These are phyloP conservation scores for Penicillium occitanis DNA, from an alignment of 2,329 filamentous ascomycete genomes.

Conservation along the genomic window DNA sequence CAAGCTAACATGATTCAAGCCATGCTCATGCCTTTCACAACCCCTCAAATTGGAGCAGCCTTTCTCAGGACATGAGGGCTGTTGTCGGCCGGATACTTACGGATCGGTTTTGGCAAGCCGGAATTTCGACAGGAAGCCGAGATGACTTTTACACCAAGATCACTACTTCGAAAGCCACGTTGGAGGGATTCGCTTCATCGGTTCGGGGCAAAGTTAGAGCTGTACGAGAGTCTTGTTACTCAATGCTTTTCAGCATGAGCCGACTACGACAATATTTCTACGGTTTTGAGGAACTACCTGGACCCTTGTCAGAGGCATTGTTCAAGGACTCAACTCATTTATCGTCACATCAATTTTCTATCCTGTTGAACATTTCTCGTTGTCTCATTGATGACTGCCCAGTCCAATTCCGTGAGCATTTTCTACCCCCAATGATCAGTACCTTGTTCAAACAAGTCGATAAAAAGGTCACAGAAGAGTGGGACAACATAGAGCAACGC, in stretches of 20 bases:
- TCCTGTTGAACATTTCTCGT: constrained; percentile 83
- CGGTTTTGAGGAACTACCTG: constrained; percentile 79
- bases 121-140: constrained; percentile 91
- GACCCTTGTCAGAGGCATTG: constrained; percentile 77
- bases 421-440: constrained; percentile 79
- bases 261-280: constrained; percentile 86
- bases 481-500: constrained; percentile 68
- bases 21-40: constrained; percentile 92
- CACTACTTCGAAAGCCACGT: constrained; percentile 79
- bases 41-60: constrained; percentile 73
- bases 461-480: constrained; percentile 80
- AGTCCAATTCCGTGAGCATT: constrained; percentile 70
- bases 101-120: constrained; percentile 97
- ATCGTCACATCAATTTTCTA: constrained; percentile 89
- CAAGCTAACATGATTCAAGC: constrained; percentile 44
- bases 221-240: constrained; percentile 90
- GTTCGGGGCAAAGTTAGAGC: constrained; percentile 86
- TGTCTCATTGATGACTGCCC: constrained; percentile 93
- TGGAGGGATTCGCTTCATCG: constrained; percentile 91
- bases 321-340: constrained; percentile 79
- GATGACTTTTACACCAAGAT: constrained; percentile 96
- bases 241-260: constrained; percentile 91
- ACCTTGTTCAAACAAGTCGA: constrained; percentile 85
- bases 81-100: constrained; percentile 82
- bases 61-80: constrained; percentile 72